Evolutionary conservation across 768 basidiomycete genomes (phyloP), one percentile per base, ranked within the genome.

Genomic region (Lactarius hatsudake): DNA sequence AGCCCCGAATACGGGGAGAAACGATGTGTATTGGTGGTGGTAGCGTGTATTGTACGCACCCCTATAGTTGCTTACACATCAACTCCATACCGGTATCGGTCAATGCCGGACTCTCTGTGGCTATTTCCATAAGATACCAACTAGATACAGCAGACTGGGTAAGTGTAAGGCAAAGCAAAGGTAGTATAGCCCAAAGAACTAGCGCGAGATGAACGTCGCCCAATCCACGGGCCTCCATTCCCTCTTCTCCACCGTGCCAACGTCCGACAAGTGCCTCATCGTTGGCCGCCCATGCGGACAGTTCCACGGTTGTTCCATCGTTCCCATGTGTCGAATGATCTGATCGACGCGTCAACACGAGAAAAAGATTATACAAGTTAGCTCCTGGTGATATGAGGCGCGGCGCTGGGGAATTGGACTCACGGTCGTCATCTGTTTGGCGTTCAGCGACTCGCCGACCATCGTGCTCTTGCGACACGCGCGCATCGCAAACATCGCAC

Each of bases 391-490:
- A 58, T n/a, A 17, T 53, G 61, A 57, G 56, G 58, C 40, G 30
- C 36, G 45, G 23, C 28, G 55, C 5, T n/a, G 17, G 17, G 17
- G 48, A 40, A 53, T 51, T 23, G 12, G 40, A 67, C 71, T 34
- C 42, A 93, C 90, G 67, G 80, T 73, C 23, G 81, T 84, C 96
- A 99, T 98, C 73, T 92, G 93, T 18, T 79, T 76, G 66, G 77
- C 80, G 43, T 83, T 94, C 67, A 98, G 80, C 13, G 94, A 82
- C 79, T 86, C 92, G 4, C 97, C 96, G 54, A 98, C 83, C 97
- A 98, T 99, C 51, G 97, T 88, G 76, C 95, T 98, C 79, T 92
- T 95, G 69, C 96, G 77, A 77, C 97, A 99, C 0, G 97, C 97
- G 42, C 96, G 85, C 84, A 89, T 92, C 0, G 97, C 97, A 74